Base-by-base conservation (phyloP, 2,329 filamentous ascomycete species). In the Colletotrichum higginsianum region DNA sequence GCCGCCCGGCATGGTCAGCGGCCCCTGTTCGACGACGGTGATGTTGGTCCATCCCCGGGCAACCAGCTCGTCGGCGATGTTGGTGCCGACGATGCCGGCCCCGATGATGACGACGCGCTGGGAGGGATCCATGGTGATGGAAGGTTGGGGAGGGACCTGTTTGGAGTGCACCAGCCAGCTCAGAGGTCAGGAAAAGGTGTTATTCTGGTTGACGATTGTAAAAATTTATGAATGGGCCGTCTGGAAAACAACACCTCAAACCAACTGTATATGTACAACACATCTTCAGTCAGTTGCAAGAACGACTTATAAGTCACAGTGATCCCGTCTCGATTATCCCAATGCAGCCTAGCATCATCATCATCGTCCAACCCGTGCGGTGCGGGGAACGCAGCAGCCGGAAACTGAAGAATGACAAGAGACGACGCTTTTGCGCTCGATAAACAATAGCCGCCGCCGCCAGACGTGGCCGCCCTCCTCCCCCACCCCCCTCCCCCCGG, bases 11-110 rank as follows among this genome's bases (percentile, higher is more conserved):
- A 91, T 87, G 69, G 84, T 81, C 74, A 92, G 78, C 3, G 90
- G 90, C 0, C 90, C 90, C 78, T 92, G 90, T 74, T 92, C 90
- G 73, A 92, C 81, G 61, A 92, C 89, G 21, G 89, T 91, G 78
- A 92, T 89, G 78, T 91, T 80, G 65, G 78, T 86, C 89, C 90
- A 92, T 82, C 90, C 90, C 76, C 88, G 86, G 30, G 84, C 83
- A 74, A 89, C 84, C 76, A 92, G 85, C 83, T 92, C 90, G 75
- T 92, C 90, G 60, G 90, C 90, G 60, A 92, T 80, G 71, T 92
- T 92, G 68, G 86, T 85, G 57, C 90, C 90, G 69, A 92, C 90
- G 68, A 92, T 91, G 58, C 90, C 90, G 61, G 90, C 90, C 47
- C 90, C 90, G 71, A 90, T 89, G 72, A 90, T 89, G 70, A 90